A percentile compares a stretch with the other conserved stretches of the same genome.
These are phyloP conservation scores for Trametes sp. DNA, from an alignment of 1,284 basidiomycete genomes.

Conservation along the genomic window DNA sequence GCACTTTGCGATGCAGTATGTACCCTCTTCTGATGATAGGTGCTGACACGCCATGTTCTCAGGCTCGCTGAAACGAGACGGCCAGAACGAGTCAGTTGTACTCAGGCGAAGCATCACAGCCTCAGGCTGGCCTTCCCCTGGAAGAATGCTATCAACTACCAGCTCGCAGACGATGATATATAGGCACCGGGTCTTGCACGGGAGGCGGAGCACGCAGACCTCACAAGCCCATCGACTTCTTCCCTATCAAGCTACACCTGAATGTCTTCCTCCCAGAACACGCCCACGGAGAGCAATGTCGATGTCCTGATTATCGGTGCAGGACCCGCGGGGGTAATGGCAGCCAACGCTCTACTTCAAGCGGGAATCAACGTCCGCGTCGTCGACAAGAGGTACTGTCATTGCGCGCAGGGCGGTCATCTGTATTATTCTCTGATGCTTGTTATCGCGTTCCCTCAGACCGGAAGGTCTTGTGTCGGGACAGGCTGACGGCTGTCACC, in stretches of 20 bases:
- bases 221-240: neutral
- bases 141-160: too few relatives aligned
- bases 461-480: constrained; percentile 51
- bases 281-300: constrained; percentile 40
- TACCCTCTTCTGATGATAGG: neutral
- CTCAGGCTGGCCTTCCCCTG: too few relatives aligned
- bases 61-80: neutral
- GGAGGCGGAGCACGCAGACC: too few relatives aligned
- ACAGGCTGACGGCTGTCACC: constrained; percentile 85
- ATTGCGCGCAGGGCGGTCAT: neutral
- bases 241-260: neutral
- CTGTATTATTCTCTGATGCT: neutral
- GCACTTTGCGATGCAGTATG: neutral
- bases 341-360: constrained; percentile 64
- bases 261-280: neutral
- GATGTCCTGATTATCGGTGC: constrained; percentile 66
- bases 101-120: too few relatives aligned
- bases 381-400: constrained; percentile 64
- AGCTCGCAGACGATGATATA: too few relatives aligned
- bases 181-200: too few relatives aligned
- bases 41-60: neutral
- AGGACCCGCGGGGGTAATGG: constrained; percentile 68
- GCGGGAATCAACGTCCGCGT: constrained; percentile 70
- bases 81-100: too few relatives aligned
- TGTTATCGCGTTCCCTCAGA: neutral